Base-by-base conservation (phyloP, 257 asterid genomes). In the Primulina eburnea region DNA sequence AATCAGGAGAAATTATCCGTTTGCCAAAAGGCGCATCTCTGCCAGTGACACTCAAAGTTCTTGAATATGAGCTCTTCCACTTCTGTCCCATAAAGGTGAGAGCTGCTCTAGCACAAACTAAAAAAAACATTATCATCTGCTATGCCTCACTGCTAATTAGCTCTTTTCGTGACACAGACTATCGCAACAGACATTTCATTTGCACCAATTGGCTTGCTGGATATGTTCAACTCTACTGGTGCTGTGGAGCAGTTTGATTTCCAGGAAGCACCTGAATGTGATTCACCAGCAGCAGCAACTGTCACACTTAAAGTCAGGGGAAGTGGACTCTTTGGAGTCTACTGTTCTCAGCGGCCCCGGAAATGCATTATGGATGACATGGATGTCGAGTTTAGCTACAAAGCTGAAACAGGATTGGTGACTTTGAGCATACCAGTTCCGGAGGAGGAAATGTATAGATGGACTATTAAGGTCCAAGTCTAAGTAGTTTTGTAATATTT, bases 11-110 rank as follows among this genome's bases (percentile, higher is more conserved):
- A 65, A 69, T 89, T 2, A 58, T 83, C 37, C 77, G 77, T 69
- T 68, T 93, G 71, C 96, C 96, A 2, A 76, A 85, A 68, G 95
- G 95, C 11, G 89, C 91, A 76, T 89, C 97, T 7, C 62, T 89
- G 30, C 96, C 96, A 0, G 96, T 93, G 70, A 93, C 96, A 0
- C 95, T 93, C 55, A 76, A 83, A 53, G 95, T 87, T 78, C 95
- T 88, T 3, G 96, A 93, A 62, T 93, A 93, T 38, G 96, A 93
- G 70, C 91, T 93, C 78, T 93, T 81, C 90, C 96, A 93, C 78
- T 71, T 93, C 77, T 89, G 89, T 72, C 99, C 99, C 55, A 65
- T 89, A 71, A 86, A 82, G 95, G 98, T 88, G 65, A 84, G 90
- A 50, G 21, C 57, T 50, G 20, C 21, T 50, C 57, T 17, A 50